Percentiles rank a stretch among this genome's conserved stretches.
Conservation (phyloP, 1,284 basidiomycete genomes). For the Thelephora terrestris region DNA sequence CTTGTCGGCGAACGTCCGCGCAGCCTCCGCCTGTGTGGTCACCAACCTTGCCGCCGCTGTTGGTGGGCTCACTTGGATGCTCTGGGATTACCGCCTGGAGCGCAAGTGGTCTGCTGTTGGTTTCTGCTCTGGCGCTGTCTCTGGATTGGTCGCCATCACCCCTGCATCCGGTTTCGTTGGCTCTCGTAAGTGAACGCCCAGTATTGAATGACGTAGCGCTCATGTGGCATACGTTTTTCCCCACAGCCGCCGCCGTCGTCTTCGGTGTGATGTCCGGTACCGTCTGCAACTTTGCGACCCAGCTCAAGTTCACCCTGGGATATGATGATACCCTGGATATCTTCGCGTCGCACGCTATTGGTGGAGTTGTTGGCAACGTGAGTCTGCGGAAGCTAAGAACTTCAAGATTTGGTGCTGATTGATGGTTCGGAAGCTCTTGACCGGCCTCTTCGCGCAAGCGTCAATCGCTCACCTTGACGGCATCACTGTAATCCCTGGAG, state of each 20-base stretch:
- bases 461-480: slow-evolving; percentile 84
- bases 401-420: not conserved
- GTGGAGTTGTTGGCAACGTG: slow-evolving; percentile 80
- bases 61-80: slow-evolving; percentile 92
- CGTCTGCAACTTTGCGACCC: slow-evolving; percentile 88
- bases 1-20: slow-evolving; percentile 79
- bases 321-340: slow-evolving; percentile 83
- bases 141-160: slow-evolving; percentile 87
- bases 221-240: slow-evolving; percentile 3
- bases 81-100: slow-evolving; percentile 89
- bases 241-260: slow-evolving; percentile 62
- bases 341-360: slow-evolving; percentile 85
- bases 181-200: slow-evolving; percentile 39
- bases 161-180: slow-evolving; percentile 89
- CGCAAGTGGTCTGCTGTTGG: slow-evolving; percentile 90
- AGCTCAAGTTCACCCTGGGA: slow-evolving; percentile 74
- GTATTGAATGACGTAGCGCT: slow-evolving; percentile 1
- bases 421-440: slow-evolving; percentile 42
- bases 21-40: slow-evolving; percentile 83
- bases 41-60: slow-evolving; percentile 85
- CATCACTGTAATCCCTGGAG: slow-evolving; percentile 61
- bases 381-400: slow-evolving; percentile 3
- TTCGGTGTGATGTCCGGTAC: slow-evolving; percentile 84
- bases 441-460: slow-evolving; percentile 81
- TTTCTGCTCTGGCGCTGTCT: slow-evolving; percentile 88